phyloP scores from a whole-genome alignment of 1,139 yeast species.

The Taphrina sp. region DNA sequence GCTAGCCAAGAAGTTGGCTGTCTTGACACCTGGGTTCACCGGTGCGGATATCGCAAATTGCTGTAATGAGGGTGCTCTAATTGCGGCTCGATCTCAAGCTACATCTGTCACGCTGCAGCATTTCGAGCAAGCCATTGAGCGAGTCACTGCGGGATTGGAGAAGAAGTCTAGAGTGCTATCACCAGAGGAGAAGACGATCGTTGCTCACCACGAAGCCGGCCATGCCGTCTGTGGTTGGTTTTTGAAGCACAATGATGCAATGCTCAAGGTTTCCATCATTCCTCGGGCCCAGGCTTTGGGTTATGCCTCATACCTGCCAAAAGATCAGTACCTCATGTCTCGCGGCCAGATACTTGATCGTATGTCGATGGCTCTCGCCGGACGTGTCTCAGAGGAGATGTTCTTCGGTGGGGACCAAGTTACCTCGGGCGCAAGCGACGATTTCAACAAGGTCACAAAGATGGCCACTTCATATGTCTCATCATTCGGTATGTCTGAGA shows the following conservation, averaged over 20 bases:
- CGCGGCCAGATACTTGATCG: conserved; percentile 78
- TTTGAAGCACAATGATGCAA: conserved; percentile 82
- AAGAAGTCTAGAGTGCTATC: conserved; percentile 80
- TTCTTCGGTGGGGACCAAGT: conserved; percentile 69
- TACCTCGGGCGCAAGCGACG: conserved; percentile 94
- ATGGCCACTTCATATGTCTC: conserved; percentile 95
- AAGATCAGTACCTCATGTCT: conserved; percentile 80
- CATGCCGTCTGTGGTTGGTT: conserved; percentile 99
- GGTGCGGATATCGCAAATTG: conserved; percentile 98
- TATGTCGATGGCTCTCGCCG: conserved; percentile 97
- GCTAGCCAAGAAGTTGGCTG: conserved; percentile 83
- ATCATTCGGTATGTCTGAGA: conserved; percentile 82
- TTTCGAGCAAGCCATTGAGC: conserved; percentile 93
- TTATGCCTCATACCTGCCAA: conserved; percentile 96
- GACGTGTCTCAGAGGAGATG: conserved; percentile 91
- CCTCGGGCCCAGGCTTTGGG: conserved; percentile 97
- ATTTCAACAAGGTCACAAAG: conserved; percentile 91
- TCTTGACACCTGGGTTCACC: conserved; percentile 94
- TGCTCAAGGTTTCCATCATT: conserved; percentile 88
- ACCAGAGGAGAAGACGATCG: conserved; percentile 79
- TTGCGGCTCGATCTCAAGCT: conserved; percentile 84
- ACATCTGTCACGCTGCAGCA: conserved; percentile 68
- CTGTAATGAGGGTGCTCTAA: conserved; percentile 93
- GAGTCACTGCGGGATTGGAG: conserved; percentile 95
- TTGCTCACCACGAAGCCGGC: conserved; percentile 98